Evolutionary conservation across 1,284 basidiomycete species (phyloP).

Genomic region (Heterobasidion parviporum): DNA sequence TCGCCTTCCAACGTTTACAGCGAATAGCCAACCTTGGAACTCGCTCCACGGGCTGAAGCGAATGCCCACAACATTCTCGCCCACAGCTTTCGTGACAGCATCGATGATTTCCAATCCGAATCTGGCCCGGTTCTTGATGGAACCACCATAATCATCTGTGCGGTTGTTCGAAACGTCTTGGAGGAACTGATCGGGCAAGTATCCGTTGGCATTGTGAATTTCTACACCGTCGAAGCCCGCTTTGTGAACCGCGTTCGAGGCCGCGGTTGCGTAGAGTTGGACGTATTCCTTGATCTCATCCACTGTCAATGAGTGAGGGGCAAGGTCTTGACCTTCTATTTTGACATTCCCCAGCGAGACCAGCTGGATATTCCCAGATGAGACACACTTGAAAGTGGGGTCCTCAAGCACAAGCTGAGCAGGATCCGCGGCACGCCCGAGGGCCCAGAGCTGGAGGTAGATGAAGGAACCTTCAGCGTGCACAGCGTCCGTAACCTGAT

Average conservation of each 20-base stretch:
- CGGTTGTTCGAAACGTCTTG: constrained; percentile 17
- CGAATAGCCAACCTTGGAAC: neutral
- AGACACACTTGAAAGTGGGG: constrained; percentile 26
- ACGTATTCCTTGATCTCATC: constrained; percentile 19
- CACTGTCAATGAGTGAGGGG: constrained; percentile 13
- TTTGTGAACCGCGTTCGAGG: constrained; percentile 13
- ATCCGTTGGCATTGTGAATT: constrained; percentile 30
- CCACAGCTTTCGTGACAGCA: constrained; percentile 17
- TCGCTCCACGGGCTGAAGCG: constrained; percentile 2
- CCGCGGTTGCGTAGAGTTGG: constrained; percentile 13
- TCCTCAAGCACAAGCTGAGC: constrained; percentile 19
- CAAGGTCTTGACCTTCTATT: constrained; percentile 19
- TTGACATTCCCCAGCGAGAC: constrained; percentile 3
- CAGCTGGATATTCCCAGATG: constrained; percentile 34
- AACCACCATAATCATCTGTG: constrained; percentile 52
- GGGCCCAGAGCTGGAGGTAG: constrained; percentile 1
- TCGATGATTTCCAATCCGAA: constrained; percentile 40
- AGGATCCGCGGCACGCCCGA: constrained; percentile 20
- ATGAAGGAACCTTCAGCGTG: constrained; percentile 25
- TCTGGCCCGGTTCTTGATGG: constrained; percentile 44
- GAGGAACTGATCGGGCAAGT: constrained; percentile 31
- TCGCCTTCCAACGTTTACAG: too few relatives aligned
- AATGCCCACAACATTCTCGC: constrained; percentile 24
- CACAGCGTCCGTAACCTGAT: constrained; percentile 20
- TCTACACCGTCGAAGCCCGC: constrained; percentile 13